A percentile compares a stretch with the other conserved stretches of the same genome.
Evolutionary conservation across 768 basidiomycete species (phyloP).

Genomic region (Pholiota conissans): DNA sequence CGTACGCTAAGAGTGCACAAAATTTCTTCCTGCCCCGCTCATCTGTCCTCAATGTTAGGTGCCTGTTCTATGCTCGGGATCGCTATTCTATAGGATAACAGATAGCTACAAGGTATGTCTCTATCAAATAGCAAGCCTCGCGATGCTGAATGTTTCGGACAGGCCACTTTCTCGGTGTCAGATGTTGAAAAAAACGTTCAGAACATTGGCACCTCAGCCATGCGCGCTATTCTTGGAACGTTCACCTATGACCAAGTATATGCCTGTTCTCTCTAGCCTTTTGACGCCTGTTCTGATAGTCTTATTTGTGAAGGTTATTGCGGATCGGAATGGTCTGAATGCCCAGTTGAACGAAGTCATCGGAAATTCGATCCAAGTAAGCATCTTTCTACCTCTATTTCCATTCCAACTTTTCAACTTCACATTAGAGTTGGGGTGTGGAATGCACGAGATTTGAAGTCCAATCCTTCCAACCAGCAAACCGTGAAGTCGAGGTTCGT

Average conservation of each 20-base stretch:
- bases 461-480: slow-evolving; percentile 60
- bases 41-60: no score
- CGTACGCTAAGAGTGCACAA: slow-evolving; percentile 11
- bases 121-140: neutral
- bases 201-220: slow-evolving; percentile 54
- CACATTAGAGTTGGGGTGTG: slow-evolving; percentile 51
- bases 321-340: slow-evolving; percentile 55
- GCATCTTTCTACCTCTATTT: slow-evolving; percentile 1
- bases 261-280: neutral
- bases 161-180: slow-evolving; percentile 52
- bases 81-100: slow-evolving; percentile 51
- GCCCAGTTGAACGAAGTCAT: slow-evolving; percentile 46
- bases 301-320: slow-evolving; percentile 39
- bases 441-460: slow-evolving; percentile 59
- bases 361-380: slow-evolving; percentile 45
- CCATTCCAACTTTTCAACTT: neutral
- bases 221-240: slow-evolving; percentile 52
- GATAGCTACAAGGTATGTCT: slow-evolving; percentile 46
- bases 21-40: no score
- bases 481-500: slow-evolving; percentile 56
- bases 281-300: neutral
- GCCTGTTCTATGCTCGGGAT: slow-evolving; percentile 52
- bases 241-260: slow-evolving; percentile 48
- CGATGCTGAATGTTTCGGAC: neutral
- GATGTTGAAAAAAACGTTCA: slow-evolving; percentile 49